Evolutionary conservation across 306 rosid genomes (phyloP), one percentile per base, ranked within the genome.

Genomic region (Macrotyloma uniflorum): DNA sequence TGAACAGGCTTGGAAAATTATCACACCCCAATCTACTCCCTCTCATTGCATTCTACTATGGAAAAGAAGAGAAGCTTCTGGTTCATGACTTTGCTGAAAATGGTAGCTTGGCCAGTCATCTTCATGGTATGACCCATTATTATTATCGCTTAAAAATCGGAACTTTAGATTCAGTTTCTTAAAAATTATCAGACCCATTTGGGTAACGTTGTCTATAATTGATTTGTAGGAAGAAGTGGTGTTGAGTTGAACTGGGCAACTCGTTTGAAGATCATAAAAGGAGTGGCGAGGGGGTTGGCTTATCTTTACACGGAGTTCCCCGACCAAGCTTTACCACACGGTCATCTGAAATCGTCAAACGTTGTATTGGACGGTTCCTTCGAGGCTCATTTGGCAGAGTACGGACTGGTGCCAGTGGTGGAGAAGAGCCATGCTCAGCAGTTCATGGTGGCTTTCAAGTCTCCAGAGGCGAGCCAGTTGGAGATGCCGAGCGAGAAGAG

Each of bases 341-440:
- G 99, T 7, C 97, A 95, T 58, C 93, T 95, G 0, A 95, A 95
- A 68, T 95, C 99, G 18, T 91, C 99, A 6, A 95, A 95, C 45
- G 89, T 95, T 2, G 79, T 92, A 24, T 80, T 95, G 4, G 89
- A 87, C 77, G 63, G 22, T 13, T 62, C 74, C 9, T 68, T 80
- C 59, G 85, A 75, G 53, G 90, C 99, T 0, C 66, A 66, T 73
- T 46, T 95, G 19, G 35, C 93, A 0, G 99, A 95, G 15, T 93
- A 88, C 63, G 93, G 87, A 40, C 89, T 95, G 0, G 82, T 62
- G 13, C 75, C 81, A 0, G 71, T 89, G 54, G 28, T 90, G 42
- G 79, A 83, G 80, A 84, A 57, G 53, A 85, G 49, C 20, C 93
- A 92, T 24, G 92, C 93, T 1, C 87, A 89, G 19, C 87, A 85